Conservation (phyloP, 129 eudicot genomes). For the Pulicaria dysenterica region DNA sequence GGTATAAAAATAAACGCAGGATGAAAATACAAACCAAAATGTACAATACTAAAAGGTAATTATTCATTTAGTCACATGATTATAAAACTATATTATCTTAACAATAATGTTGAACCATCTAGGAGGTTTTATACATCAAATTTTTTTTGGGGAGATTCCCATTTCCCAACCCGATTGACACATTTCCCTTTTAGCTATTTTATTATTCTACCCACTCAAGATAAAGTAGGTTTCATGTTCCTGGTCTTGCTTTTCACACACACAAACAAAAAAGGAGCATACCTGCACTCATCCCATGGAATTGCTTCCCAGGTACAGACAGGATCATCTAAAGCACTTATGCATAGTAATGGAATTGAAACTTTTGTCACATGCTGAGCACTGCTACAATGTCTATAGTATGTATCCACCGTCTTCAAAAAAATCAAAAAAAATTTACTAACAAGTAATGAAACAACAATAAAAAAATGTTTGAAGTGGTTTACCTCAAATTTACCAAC, state of each 20-base stretch:
- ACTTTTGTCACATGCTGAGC: slow-evolving; percentile 65
- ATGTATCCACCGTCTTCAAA: slow-evolving; percentile 86
- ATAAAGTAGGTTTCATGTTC: too few species aligned
- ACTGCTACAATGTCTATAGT: slow-evolving; percentile 86
- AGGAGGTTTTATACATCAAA: background rate
- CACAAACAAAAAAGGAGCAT: background rate
- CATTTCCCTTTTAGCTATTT: background rate
- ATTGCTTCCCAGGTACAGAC: slow-evolving; percentile 92
- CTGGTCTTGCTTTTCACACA: too few species aligned
- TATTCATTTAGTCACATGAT: background rate
- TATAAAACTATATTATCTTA: background rate
- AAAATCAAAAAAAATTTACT: slow-evolving; percentile 24
- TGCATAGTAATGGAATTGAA: slow-evolving; percentile 79
- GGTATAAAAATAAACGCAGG: background rate
- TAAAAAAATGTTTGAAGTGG: slow-evolving; percentile 6
- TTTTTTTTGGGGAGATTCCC: background rate
- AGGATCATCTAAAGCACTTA: slow-evolving; percentile 94
- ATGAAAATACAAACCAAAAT: background rate
- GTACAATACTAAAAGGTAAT: too few species aligned
- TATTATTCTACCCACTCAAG: background rate
- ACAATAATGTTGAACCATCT: background rate
- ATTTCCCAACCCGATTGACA: background rate
- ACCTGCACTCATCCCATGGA: slow-evolving; percentile 99
- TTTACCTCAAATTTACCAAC: slow-evolving; percentile 88
- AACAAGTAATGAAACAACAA: background rate